These are phyloP conservation scores for Colletotrichum neosansevieriae DNA, from an alignment of 2,329 filamentous ascomycete species.

Conservation along the genomic window DNA sequence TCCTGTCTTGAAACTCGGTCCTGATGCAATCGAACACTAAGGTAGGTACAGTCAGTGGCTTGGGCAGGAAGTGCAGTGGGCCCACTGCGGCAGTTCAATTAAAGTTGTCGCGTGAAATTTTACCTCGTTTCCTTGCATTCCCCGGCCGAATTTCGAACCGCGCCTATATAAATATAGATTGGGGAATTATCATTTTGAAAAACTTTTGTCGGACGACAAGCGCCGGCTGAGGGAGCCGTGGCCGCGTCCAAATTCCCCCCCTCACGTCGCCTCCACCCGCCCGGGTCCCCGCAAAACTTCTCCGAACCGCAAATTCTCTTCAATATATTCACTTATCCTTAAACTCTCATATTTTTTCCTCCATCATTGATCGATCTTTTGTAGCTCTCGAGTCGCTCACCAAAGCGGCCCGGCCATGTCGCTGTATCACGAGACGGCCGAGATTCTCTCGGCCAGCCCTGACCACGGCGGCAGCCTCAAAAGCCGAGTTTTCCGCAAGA, in stretches of 20 bases:
- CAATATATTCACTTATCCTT: neutral
- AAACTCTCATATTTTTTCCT: too few relatives aligned
- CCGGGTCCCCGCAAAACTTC: constrained; percentile 27
- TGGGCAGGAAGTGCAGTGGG: neutral
- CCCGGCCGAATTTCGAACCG: too few relatives aligned
- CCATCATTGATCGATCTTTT: too few relatives aligned
- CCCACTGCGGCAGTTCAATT: constrained; percentile 17
- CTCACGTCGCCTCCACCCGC: constrained; percentile 4
- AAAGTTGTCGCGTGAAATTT: constrained; percentile 22
- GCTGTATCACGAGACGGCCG: constrained; percentile 91
- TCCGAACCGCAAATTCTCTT: constrained; percentile 35
- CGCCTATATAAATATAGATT: too few relatives aligned
- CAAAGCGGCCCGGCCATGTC: constrained; percentile 71
- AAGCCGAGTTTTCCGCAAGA: constrained; percentile 82
- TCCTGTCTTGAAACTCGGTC: too few relatives aligned
- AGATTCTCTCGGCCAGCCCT: constrained; percentile 73
- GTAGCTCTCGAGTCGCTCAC: too few relatives aligned
- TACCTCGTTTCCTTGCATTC: constrained; percentile 5
- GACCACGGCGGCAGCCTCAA: constrained; percentile 87
- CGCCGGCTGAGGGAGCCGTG: neutral
- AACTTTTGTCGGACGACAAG: neutral
- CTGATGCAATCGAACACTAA: too few relatives aligned
- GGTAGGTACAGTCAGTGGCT: neutral
- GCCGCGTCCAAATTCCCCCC: neutral
- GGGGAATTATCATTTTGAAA: too few relatives aligned